Conservation (phyloP, 306 rosid species). For the Vachellia collinsii region DNA sequence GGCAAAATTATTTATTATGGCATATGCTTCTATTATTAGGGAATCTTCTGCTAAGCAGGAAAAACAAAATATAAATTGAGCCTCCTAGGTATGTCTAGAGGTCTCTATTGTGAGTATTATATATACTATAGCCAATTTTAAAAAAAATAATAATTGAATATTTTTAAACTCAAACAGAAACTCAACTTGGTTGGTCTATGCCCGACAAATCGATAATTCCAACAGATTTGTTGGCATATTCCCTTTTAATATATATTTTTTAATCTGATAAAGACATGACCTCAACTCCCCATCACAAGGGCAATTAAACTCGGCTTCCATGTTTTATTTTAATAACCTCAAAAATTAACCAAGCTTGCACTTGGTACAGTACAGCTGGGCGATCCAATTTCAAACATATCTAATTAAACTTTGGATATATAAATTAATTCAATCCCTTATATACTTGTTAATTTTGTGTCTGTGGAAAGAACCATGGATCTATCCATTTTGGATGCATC, state of each 20-base stretch:
- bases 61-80: neutral
- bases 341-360: constrained; percentile 11
- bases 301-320: constrained; percentile 15
- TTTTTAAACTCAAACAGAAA: constrained; percentile 26
- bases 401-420: neutral
- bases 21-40: neutral
- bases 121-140: neutral
- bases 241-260: constrained; percentile 14
- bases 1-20: neutral
- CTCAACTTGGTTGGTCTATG: constrained; percentile 16
- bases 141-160: neutral
- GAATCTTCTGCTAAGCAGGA: neutral
- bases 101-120: neutral
- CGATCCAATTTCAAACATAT: neutral
- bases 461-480: neutral
- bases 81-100: neutral
- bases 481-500: neutral
- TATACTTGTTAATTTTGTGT: neutral
- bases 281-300: constrained; percentile 30
- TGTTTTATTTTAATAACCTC: constrained; percentile 14
- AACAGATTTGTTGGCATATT: constrained; percentile 15
- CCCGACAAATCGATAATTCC: constrained; percentile 19
- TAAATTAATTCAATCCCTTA: neutral
- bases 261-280: constrained; percentile 16
- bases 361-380: constrained; percentile 15